Base-by-base conservation (phyloP, 2,329 filamentous ascomycete genomes). In the Fusarium lyarnte region DNA sequence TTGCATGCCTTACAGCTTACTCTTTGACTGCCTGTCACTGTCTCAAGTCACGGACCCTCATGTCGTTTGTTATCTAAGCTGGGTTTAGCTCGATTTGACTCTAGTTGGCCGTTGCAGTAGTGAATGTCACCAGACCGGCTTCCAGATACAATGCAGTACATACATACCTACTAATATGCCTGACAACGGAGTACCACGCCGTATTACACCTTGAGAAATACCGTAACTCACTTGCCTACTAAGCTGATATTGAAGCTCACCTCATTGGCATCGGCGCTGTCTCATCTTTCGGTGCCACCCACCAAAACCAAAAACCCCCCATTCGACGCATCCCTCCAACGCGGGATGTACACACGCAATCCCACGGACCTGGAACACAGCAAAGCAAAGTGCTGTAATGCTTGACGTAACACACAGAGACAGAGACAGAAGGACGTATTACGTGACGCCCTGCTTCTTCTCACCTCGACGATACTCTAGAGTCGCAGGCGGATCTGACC, bases 291-390 rank as follows among this genome's bases (percentile, higher is more conserved):
- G 46, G 51, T 69, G 14, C 31, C 25, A 47, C 65, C 29, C 58
- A 69, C 58, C 51, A 63, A 23, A 41, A 31, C 25, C 33, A 45
- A 47, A 41, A 35, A 27, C 45, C 51, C 38, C 49, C 52, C 54
- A 27, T 53, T 38, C 23, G 27, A 60, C 58, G 25, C 46, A 52
- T 21, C 62, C 46, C 51, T 35, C 42, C 57, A 63, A 58, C 45
- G 47, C 54, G 35, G 42, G 60, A 70, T 70, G 70, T 54, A 66
- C 69, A 53, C 57, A 29, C 36, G 19, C 55, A 62, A 73, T 72
- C 66, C 70, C 70, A 73, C 70, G 66, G 57, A 73, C 70, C 70
- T 73, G 70, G 70, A 73, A 70, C 70, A 58, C 66, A 72, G 35
- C 25, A 70, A 69, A 70, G 60, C 47, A 52, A 70, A 57, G n/a